Conservation (phyloP, 2,329 filamentous ascomycete species). For the Amauroascus verrucosus region DNA sequence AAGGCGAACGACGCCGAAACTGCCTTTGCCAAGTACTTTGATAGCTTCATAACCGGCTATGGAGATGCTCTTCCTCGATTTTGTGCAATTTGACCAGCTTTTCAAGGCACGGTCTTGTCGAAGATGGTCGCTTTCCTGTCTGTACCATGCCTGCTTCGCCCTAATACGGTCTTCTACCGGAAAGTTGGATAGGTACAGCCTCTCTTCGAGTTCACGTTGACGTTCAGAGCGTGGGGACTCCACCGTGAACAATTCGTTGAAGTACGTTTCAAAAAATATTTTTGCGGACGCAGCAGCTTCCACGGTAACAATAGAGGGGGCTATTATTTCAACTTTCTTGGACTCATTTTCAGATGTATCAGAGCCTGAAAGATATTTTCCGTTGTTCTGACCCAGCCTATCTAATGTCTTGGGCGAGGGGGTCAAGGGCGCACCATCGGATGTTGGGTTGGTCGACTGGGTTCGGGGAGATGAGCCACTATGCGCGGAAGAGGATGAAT, state of each 20-base stretch:
- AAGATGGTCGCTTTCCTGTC: conserved; percentile 62
- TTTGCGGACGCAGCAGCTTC: conserved; percentile 74
- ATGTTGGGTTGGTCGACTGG: conserved; percentile 29
- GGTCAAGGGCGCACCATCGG: conserved; percentile 24
- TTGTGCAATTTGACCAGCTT: conserved; percentile 42
- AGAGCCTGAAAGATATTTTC: background rate
- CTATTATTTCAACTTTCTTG: conserved; percentile 11
- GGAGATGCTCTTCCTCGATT: conserved; percentile 41
- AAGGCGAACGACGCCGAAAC: conserved; percentile 83
- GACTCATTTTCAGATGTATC: background rate
- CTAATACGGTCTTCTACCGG: conserved; percentile 45
- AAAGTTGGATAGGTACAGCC: conserved; percentile 50
- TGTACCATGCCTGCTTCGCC: conserved; percentile 50
- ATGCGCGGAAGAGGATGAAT: conserved; percentile 24
- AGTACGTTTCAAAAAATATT: conserved; percentile 76
- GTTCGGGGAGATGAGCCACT: conserved; percentile 25
- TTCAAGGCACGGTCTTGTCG: conserved; percentile 63
- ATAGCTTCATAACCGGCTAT: conserved; percentile 66
- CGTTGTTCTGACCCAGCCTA: background rate
- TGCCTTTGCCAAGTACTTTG: conserved; percentile 79
- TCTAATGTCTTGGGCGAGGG: conserved; percentile 3
- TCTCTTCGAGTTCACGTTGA: conserved; percentile 51
- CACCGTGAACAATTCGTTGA: conserved; percentile 55
- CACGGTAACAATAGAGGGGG: conserved; percentile 47
- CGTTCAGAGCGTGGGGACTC: conserved; percentile 52